A percentile compares a stretch with the other conserved stretches of the same genome.
These are phyloP conservation scores for Gigaspora rosea DNA, from an alignment of 192 early-diverging fungal species.

Conservation along the genomic window DNA sequence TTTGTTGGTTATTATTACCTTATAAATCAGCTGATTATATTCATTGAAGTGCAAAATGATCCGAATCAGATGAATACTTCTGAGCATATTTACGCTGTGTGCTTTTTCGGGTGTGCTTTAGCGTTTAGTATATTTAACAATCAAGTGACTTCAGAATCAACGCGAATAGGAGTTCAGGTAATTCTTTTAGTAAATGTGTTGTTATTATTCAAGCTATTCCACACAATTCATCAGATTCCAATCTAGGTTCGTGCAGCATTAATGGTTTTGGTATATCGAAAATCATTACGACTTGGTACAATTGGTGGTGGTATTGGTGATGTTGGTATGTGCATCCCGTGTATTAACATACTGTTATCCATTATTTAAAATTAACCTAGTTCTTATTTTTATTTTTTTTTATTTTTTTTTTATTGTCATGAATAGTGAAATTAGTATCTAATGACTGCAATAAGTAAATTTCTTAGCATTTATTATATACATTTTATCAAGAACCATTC, in stretches of 20 bases:
- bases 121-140: constrained; percentile 44
- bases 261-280: constrained; percentile 76
- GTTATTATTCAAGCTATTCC: constrained; percentile 21
- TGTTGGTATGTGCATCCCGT: constrained; percentile 44
- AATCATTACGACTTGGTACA: constrained; percentile 63
- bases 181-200: neutral
- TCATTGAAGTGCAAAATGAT: constrained; percentile 33
- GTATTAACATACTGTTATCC: constrained; percentile 23
- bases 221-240: constrained; percentile 44
- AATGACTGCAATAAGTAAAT: constrained; percentile 65
- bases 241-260: constrained; percentile 67
- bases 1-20: constrained; percentile 62
- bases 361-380: constrained; percentile 10
- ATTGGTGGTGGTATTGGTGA: constrained; percentile 67
- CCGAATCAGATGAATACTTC: constrained; percentile 13
- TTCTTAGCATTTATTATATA: constrained; percentile 13
- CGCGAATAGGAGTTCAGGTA: constrained; percentile 48
- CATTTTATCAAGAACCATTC: neutral
- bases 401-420: neutral
- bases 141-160: constrained; percentile 47
- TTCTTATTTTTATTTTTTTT: neutral
- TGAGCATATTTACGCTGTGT: constrained; percentile 59
- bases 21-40: constrained; percentile 49
- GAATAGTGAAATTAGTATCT: constrained; percentile 63
- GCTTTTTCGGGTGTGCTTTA: constrained; percentile 52